phyloP scores from a whole-genome alignment of 305 asterid species.

The Salvia sclarea region DNA sequence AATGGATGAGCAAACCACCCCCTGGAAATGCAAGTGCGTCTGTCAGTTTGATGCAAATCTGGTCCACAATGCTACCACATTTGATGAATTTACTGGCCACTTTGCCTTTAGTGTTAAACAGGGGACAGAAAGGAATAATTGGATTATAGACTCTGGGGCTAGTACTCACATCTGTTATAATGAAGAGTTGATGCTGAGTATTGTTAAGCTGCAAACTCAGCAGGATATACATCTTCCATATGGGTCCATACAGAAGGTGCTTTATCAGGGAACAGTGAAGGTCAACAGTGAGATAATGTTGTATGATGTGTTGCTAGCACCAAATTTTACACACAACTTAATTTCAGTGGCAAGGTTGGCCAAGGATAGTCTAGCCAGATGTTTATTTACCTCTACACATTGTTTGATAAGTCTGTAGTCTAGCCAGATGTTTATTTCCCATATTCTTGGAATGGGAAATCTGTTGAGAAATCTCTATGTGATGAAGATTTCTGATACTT shows the following conservation, averaged over 20 bases:
- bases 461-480: not conserved
- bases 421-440: not conserved
- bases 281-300: not conserved
- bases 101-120: not conserved
- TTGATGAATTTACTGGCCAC: not conserved
- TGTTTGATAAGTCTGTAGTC: not conserved
- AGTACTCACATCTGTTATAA: not conserved
- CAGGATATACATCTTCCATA: not conserved
- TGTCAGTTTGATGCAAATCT: not conserved
- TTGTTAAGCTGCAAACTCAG: not conserved
- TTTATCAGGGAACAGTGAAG: not conserved
- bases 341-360: not conserved
- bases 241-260: not conserved
- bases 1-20: not conserved
- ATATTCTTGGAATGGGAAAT: not conserved
- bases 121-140: not conserved
- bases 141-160: not conserved
- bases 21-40: not conserved
- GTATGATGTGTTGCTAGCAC: too few relatives aligned
- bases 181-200: not conserved
- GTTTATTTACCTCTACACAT: not conserved
- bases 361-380: not conserved
- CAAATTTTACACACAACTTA: not conserved
- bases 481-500: too few relatives aligned
- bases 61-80: too few relatives aligned